Base-by-base conservation (phyloP, 306 rosid species). In the Coriaria nepalensis region DNA sequence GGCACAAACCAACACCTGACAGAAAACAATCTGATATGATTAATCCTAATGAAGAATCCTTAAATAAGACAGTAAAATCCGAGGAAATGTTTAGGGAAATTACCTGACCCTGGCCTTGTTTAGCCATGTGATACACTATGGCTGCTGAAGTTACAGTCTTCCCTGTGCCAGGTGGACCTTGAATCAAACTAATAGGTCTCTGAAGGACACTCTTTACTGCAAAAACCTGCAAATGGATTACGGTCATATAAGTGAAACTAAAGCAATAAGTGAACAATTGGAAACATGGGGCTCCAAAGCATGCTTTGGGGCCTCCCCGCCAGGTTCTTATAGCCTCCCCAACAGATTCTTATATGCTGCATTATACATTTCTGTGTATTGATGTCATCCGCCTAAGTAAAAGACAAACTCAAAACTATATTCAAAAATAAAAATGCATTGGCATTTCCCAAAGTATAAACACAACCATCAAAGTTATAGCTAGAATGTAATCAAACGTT, bases 31-130 rank as follows among this genome's bases (percentile, higher is more conserved):
- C 37, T 6, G 34, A 37, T 12, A 35, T 15, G n/a, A 13, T 37
- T 51, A 33, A 37, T 15, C 37, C 13, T 51, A 41, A 12, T 8
- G 11, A 7, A 37, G 35, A 33, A 35, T 33, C 15, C 5, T 13
- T 35, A 3, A 65, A 48, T 46, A 48, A 20, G 37, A 6, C 33
- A 45, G 4, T 50, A 2, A 20, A 20, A 62, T 34, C 7, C 48
- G 4, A 13, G 13, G 4, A 20, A 46, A 33, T 11, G 9, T 12
- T 33, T 9, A 35, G 13, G 35, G 8, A 43, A 9, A 54, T 50
- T 63, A 84, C 97, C 86, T 92, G 98, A 35, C 98, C 98, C 72
- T 92, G 98, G 56, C 94, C 96, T 73, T 92, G 98, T 74, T 92
- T 92, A 57, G 98, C 98, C 98, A 92, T 92, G 81, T 92, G 98